These are phyloP conservation scores for Fusarium coffeatum DNA, from an alignment of 2,329 filamentous ascomycete genomes.

Conservation along the genomic window DNA sequence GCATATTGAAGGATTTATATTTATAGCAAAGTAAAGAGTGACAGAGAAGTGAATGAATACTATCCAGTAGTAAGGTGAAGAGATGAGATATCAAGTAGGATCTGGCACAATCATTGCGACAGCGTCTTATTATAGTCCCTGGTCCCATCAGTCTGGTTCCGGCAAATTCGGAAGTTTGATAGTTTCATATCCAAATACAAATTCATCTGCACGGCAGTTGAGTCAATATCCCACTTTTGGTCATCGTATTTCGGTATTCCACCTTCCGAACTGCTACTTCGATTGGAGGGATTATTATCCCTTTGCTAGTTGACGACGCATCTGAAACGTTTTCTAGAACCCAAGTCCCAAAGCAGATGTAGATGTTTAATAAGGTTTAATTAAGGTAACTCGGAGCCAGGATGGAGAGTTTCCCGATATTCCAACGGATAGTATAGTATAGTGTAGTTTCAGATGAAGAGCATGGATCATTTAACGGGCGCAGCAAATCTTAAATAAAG, in stretches of 20 bases:
- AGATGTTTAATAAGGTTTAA: slow-evolving; percentile 32
- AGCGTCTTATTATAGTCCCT: slow-evolving; percentile 2
- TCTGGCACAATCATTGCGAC: neutral
- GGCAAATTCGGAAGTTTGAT: slow-evolving; percentile 28
- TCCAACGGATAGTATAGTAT: neutral
- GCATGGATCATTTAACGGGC: slow-evolving; percentile 12
- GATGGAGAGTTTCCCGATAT: slow-evolving; percentile 3
- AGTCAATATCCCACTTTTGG: slow-evolving; percentile 14
- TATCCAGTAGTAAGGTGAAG: slow-evolving; percentile 35
- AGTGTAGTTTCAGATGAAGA: slow-evolving; percentile 13
- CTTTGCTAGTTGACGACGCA: neutral
- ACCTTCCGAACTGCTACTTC: neutral
- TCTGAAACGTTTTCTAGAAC: slow-evolving; percentile 39
- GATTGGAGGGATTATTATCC: slow-evolving; percentile 35
- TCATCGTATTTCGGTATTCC: neutral
- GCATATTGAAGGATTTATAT: slow-evolving; percentile 32
- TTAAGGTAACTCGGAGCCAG: slow-evolving; percentile 26
- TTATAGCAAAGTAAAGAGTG: slow-evolving; percentile 8
- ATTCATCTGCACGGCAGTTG: slow-evolving; percentile 16
- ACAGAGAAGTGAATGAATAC: slow-evolving; percentile 32
- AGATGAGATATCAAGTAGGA: neutral
- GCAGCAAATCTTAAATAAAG: neutral
- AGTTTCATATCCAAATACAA: slow-evolving; percentile 11
- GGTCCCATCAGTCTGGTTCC: neutral
- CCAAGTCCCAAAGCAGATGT: slow-evolving; percentile 7